A percentile compares a stretch with the other conserved stretches of the same genome.
Conservation (phyloP, 1,284 basidiomycete genomes). For the Meripilus lineatus region DNA sequence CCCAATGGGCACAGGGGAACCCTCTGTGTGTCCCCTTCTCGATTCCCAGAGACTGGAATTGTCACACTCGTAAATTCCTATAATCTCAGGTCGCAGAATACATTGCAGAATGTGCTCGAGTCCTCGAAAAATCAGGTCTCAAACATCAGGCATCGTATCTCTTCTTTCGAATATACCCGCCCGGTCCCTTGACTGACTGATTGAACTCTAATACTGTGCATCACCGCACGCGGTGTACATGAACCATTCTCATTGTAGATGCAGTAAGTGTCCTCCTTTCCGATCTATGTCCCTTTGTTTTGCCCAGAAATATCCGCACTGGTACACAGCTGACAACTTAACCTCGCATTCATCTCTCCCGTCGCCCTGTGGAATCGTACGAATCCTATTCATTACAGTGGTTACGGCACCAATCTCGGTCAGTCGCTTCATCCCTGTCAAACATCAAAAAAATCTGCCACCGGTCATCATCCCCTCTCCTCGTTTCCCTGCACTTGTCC, state of each 20-base stretch:
- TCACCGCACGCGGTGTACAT: too few relatives aligned
- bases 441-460: too few relatives aligned
- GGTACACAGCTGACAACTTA: constrained; percentile 44
- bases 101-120: constrained; percentile 73
- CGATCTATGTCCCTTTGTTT: too few relatives aligned
- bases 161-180: not conserved
- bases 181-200: too few relatives aligned
- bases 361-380: not conserved
- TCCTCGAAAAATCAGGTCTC: constrained; percentile 79
- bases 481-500: too few relatives aligned
- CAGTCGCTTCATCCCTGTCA: too few relatives aligned
- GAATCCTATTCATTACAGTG: constrained; percentile 39
- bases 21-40: constrained; percentile 47
- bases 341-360: not conserved
- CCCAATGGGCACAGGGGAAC: constrained; percentile 68
- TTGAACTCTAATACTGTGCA: too few relatives aligned
- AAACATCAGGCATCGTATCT: constrained; percentile 61
- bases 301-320: not conserved
- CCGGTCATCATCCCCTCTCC: too few relatives aligned
- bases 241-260: too few relatives aligned
- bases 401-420: constrained; percentile 89
- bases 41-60: constrained; percentile 5
- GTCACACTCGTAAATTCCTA: not conserved
- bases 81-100: constrained; percentile 59
- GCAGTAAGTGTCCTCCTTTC: too few relatives aligned